Percentiles rank a stretch among this genome's conserved stretches.
phyloP scores from a whole-genome alignment of 2,329 filamentous ascomycete species.

The Claviceps digitariae region DNA sequence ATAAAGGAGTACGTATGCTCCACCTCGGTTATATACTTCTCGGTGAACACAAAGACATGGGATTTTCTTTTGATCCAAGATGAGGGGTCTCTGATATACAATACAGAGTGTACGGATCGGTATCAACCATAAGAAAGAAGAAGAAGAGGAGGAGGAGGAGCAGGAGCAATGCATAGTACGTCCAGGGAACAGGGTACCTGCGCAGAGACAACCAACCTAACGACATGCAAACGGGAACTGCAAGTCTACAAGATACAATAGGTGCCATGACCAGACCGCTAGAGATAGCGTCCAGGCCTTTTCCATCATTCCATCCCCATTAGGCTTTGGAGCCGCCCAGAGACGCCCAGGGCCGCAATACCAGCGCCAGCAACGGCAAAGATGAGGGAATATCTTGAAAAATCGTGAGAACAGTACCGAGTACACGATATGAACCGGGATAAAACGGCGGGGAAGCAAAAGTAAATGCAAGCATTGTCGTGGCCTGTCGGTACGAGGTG shows the following conservation, averaged over 20 bases:
- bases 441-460: conserved; percentile 47
- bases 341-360: conserved; percentile 48
- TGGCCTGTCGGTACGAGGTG: conserved; percentile 54
- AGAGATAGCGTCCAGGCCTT: conserved; percentile 59
- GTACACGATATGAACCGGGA: conserved; percentile 71
- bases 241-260: too few species aligned
- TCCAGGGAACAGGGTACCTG: conserved; percentile 58
- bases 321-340: conserved; percentile 31
- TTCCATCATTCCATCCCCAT: conserved; percentile 57
- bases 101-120: conserved; percentile 63
- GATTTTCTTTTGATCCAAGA: conserved; percentile 51
- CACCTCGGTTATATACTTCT: conserved; percentile 56
- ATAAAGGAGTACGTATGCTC: conserved; percentile 58
- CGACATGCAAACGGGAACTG: conserved; percentile 53
- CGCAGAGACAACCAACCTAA: conserved; percentile 57
- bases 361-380: conserved; percentile 54
- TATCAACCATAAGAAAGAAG: conserved; percentile 65
- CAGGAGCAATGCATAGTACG: conserved; percentile 58
- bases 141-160: too few species aligned
- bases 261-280: conserved; percentile 59
- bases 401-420: conserved; percentile 55
- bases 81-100: conserved; percentile 65
- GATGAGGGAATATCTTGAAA: conserved; percentile 56
- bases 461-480: conserved; percentile 50
- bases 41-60: conserved; percentile 52